Conservation (phyloP, 306 rosid species). For the Quercus alba region DNA sequence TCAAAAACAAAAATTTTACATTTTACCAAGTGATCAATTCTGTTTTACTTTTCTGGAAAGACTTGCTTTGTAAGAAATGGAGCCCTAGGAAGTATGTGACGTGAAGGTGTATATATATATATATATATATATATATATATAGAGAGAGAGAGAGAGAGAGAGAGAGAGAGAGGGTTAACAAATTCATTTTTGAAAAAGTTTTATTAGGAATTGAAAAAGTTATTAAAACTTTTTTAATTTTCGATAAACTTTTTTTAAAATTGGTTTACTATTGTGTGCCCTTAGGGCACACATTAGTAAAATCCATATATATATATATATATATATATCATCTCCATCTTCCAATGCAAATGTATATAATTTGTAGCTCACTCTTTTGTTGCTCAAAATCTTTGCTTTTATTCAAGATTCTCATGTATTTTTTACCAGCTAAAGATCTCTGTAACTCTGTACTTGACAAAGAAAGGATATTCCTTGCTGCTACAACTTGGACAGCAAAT, state of each 20-base stretch:
- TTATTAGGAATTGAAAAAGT: too few relatives aligned
- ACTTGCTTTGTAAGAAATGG: background rate
- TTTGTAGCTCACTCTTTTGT: constrained; percentile 24
- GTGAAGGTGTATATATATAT: background rate
- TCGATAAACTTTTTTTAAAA: too few relatives aligned
- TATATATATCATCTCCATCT: background rate
- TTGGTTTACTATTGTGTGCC: too few relatives aligned
- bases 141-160: too few relatives aligned
- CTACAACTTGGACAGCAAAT: background rate
- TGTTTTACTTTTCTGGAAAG: background rate
- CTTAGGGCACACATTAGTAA: too few relatives aligned
- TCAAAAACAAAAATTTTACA: background rate
- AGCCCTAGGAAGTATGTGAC: background rate
- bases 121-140: too few relatives aligned
- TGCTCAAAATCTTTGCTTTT: constrained; percentile 15
- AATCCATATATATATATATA: too few relatives aligned
- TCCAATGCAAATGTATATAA: constrained; percentile 23
- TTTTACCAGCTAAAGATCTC: constrained; percentile 35
- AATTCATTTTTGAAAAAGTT: too few relatives aligned
- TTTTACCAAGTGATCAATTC: too few relatives aligned
- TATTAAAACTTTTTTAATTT: too few relatives aligned
- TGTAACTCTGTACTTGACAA: too few relatives aligned
- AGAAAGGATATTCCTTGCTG: constrained; percentile 2
- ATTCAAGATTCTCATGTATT: constrained; percentile 46
- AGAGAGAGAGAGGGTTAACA: too few relatives aligned